Percentiles rank a stretch among this genome's conserved stretches.
phyloP scores from a whole-genome alignment of 495 filamentous ascomycete species.

The Daldinia loculata region DNA sequence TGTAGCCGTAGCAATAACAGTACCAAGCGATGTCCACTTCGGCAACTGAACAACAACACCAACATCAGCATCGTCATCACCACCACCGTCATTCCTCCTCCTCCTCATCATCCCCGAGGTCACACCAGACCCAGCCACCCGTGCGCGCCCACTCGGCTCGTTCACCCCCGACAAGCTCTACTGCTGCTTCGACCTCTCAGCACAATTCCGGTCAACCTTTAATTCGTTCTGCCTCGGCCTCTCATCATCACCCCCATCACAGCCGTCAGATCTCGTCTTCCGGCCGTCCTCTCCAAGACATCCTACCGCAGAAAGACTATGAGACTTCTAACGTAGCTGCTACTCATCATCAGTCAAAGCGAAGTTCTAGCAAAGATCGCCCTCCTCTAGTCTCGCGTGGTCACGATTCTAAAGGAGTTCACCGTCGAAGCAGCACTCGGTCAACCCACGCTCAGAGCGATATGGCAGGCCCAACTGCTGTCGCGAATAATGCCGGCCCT shows the following conservation, averaged over 20 bases:
- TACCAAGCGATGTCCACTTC: slow-evolving; percentile 39
- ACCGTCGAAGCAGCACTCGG: slow-evolving; percentile 54
- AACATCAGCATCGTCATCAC: slow-evolving; percentile 10
- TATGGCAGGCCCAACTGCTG: slow-evolving; percentile 60
- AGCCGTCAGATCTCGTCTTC: slow-evolving; percentile 47
- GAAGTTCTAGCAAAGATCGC: slow-evolving; percentile 53
- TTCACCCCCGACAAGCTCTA: slow-evolving; percentile 43
- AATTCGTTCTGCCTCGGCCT: slow-evolving; percentile 43
- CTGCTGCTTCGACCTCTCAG: slow-evolving; percentile 30
- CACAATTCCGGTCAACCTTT: slow-evolving; percentile 40
- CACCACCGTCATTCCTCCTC: slow-evolving; percentile 29
- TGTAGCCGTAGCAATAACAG: slow-evolving; percentile 28
- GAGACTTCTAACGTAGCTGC: slow-evolving; percentile 52
- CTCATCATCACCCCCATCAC: slow-evolving; percentile 46
- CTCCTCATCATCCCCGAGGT: slow-evolving; percentile 33
- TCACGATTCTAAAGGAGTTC: slow-evolving; percentile 54
- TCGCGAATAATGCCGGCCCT: slow-evolving; percentile 57
- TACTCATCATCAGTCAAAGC: slow-evolving; percentile 48
- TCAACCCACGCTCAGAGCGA: slow-evolving; percentile 52
- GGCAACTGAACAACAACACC: slow-evolving; percentile 39
- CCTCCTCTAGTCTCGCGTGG: slow-evolving; percentile 48
- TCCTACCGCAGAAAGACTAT: slow-evolving; percentile 52
- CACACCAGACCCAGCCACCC: slow-evolving; percentile 34
- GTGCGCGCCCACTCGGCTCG: slow-evolving; percentile 45
- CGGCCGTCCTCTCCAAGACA: slow-evolving; percentile 49